A percentile compares a stretch with the other conserved stretches of the same genome.
Evolutionary conservation across 176 grass and related monocot genomes (phyloP).

Genomic region (Oryza nivara): DNA sequence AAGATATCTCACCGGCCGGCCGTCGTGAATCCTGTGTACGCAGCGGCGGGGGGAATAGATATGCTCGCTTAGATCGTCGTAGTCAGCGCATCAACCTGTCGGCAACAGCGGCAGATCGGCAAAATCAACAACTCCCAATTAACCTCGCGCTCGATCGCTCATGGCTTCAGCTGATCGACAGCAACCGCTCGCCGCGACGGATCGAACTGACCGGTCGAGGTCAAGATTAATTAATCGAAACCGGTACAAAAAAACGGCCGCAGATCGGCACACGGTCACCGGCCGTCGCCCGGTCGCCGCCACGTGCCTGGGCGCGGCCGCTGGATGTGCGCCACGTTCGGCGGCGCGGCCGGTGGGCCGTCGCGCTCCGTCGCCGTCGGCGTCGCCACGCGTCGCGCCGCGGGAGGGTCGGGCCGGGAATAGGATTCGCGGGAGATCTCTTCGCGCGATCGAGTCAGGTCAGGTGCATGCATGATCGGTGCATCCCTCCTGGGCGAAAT

Average conservation of each 20-base stretch:
- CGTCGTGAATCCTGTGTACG: not conserved
- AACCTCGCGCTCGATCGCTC: not conserved
- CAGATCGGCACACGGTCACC: not conserved
- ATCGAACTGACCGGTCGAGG: not conserved
- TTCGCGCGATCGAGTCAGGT: not conserved
- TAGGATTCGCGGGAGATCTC: conserved; percentile 50
- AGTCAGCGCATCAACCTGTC: conserved; percentile 25
- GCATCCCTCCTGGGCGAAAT: conserved; percentile 40
- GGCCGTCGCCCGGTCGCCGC: not conserved
- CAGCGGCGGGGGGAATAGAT: not conserved
- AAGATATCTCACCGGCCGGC: not conserved
- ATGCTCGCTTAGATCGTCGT: not conserved
- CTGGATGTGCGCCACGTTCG: conserved; percentile 26
- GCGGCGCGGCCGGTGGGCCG: not conserved
- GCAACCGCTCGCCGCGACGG: not conserved
- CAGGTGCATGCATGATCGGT: conserved; percentile 27
- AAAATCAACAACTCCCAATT: not conserved
- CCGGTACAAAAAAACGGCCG: too few relatives aligned
- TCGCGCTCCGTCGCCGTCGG: conserved; percentile 27
- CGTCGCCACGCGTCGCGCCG: conserved; percentile 34
- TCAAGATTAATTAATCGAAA: not conserved
- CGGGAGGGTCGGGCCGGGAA: not conserved
- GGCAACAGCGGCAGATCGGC: conserved; percentile 43
- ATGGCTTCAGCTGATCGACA: not conserved
- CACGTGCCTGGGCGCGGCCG: not conserved